phyloP scores from a whole-genome alignment of 2,329 filamentous ascomycete species.

The Plenodomus biglobosus region DNA sequence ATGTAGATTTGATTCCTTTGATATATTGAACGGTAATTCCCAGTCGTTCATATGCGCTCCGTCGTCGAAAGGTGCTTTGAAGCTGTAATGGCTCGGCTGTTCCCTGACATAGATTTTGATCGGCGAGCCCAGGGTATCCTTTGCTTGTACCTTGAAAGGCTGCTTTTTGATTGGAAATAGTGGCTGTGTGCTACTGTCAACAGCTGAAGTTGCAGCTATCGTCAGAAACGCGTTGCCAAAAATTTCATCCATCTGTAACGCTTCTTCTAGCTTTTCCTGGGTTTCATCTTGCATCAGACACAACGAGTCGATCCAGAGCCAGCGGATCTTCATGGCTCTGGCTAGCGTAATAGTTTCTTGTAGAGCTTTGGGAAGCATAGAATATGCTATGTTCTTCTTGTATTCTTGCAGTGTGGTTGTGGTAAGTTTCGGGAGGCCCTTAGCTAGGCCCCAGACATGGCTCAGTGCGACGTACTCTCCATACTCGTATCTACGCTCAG shows the following conservation, averaged over 20 bases:
- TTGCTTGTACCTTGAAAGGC: constrained; percentile 38
- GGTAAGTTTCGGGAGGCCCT: constrained; percentile 34
- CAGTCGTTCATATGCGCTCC: constrained; percentile 41
- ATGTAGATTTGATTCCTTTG: constrained; percentile 31
- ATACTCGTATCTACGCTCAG: constrained; percentile 32
- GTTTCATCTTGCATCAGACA: constrained; percentile 39
- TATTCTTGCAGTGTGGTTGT: constrained; percentile 27
- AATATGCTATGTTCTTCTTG: constrained; percentile 34
- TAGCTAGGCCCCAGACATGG: constrained; percentile 37
- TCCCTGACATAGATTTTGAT: constrained; percentile 39
- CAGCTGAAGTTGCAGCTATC: constrained; percentile 37
- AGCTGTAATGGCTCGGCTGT: constrained; percentile 41
- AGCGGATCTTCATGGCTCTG: constrained; percentile 39
- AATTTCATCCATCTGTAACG: constrained; percentile 31
- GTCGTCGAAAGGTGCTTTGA: constrained; percentile 40
- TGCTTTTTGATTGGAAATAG: constrained; percentile 28
- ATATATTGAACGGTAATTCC: constrained; percentile 38
- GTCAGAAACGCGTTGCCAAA: constrained; percentile 40
- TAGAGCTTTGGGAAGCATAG: constrained; percentile 34
- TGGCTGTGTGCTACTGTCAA: constrained; percentile 31
- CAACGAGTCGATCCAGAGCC: constrained; percentile 42
- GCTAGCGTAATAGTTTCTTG: constrained; percentile 43
- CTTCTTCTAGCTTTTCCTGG: constrained; percentile 30
- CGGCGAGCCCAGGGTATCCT: constrained; percentile 36
- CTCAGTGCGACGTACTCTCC: constrained; percentile 39